Evolutionary conservation across 2,329 filamentous ascomycete genomes (phyloP).

Genomic region (Diaporthe sp.): DNA sequence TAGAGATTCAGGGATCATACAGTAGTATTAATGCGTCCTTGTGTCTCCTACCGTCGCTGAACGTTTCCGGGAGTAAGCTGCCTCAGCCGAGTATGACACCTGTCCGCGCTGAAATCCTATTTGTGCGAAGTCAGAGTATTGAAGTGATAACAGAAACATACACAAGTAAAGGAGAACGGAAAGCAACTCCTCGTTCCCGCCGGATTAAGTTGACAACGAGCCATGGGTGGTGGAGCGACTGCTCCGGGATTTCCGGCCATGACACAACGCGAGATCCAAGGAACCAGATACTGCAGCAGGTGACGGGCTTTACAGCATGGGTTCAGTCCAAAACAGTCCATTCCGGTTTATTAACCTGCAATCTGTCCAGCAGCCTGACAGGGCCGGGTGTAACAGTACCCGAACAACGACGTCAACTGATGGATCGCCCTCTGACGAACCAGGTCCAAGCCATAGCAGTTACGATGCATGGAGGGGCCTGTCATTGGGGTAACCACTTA

Average conservation of each 20-base stretch:
- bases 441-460: neutral
- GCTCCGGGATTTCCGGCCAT: neutral
- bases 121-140: neutral
- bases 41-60: neutral
- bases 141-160: too few relatives aligned
- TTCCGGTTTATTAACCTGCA: neutral
- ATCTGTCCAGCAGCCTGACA: neutral
- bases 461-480: neutral
- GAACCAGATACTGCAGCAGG: neutral
- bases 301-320: neutral
- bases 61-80: neutral
- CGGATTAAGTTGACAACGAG: neutral
- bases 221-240: neutral
- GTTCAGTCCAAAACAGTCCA: neutral
- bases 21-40: neutral
- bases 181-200: too few relatives aligned
- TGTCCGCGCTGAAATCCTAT: neutral
- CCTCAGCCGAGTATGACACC: neutral
- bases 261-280: too few relatives aligned
- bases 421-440: neutral
- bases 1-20: neutral
- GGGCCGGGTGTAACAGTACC: too few relatives aligned
- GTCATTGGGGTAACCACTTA: too few relatives aligned
- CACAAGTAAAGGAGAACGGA: neutral
- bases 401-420: neutral